Evolutionary conservation across 2,329 filamentous ascomycete genomes (phyloP).

Genomic region (Monilinia aucupariae): DNA sequence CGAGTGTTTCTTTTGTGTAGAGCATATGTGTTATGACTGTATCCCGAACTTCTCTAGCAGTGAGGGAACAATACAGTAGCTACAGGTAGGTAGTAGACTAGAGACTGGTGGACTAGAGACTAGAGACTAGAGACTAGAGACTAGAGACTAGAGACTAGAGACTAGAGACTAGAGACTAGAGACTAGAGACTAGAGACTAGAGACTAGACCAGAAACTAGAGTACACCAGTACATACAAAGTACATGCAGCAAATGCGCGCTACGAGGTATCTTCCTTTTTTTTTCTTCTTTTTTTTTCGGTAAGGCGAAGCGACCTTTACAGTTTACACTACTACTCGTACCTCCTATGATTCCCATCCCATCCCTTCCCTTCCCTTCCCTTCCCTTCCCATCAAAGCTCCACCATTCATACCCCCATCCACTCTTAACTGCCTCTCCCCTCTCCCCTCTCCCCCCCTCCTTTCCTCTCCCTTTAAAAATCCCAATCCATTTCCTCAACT

Average conservation of each 20-base stretch:
- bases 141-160: too few relatives aligned
- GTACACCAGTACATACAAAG: too few relatives aligned
- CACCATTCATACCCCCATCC: not conserved
- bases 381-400: not conserved
- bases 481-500: not conserved
- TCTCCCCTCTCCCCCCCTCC: not conserved
- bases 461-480: not conserved
- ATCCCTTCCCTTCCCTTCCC: not conserved
- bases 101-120: too few relatives aligned
- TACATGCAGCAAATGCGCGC: not conserved
- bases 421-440: not conserved
- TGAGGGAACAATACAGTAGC: not conserved
- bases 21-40: too few relatives aligned
- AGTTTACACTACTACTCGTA: too few relatives aligned
- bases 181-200: too few relatives aligned
- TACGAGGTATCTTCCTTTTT: not conserved
- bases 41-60: constrained; percentile 6
- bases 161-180: too few relatives aligned
- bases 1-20: too few relatives aligned
- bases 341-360: too few relatives aligned
- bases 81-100: too few relatives aligned
- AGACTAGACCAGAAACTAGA: too few relatives aligned
- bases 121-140: too few relatives aligned
- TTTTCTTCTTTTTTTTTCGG: not conserved
- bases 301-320: not conserved